Evolutionary conservation across 805 yeast species (phyloP).

Genomic region (Ogataea parapolymorpha): DNA sequence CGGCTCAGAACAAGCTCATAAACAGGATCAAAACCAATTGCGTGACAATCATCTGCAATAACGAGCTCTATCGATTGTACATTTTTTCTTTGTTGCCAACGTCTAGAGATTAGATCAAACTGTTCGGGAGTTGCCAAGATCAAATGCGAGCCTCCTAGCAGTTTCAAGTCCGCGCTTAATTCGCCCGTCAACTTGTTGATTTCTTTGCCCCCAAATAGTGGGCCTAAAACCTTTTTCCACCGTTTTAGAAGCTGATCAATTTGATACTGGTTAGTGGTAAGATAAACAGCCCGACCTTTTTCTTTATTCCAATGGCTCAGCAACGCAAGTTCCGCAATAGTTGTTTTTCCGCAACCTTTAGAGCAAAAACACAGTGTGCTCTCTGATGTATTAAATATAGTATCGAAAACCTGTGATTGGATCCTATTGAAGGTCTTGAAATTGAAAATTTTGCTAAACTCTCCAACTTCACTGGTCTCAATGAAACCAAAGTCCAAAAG

Average conservation of each 20-base stretch:
- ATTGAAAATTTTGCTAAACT: constrained; percentile 43
- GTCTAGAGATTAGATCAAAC: constrained; percentile 66
- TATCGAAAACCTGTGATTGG: constrained; percentile 68
- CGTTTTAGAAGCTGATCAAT: constrained; percentile 42
- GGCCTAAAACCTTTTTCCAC: constrained; percentile 54
- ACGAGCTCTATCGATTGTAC: constrained; percentile 65
- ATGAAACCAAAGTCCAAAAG: constrained; percentile 50
- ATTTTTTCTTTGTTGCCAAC: constrained; percentile 79
- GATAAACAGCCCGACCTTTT: constrained; percentile 67
- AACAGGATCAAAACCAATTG: constrained; percentile 48
- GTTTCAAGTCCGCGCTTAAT: constrained; percentile 46
- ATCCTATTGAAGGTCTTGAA: constrained; percentile 62
- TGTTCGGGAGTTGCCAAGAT: constrained; percentile 76
- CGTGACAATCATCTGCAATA: constrained; percentile 72
- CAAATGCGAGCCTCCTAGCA: constrained; percentile 60
- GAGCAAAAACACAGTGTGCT: constrained; percentile 67
- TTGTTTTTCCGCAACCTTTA: constrained; percentile 74
- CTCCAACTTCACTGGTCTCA: constrained; percentile 49
- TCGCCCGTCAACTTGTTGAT: constrained; percentile 61
- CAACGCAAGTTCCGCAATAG: constrained; percentile 68
- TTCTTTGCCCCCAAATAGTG: constrained; percentile 53
- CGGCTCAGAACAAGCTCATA: constrained; percentile 75
- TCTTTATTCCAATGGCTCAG: constrained; percentile 69
- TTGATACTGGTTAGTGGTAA: constrained; percentile 59
- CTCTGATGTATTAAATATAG: constrained; percentile 50